Base-by-base conservation (phyloP, 768 basidiomycete species). In the Pholiota microspora region DNA sequence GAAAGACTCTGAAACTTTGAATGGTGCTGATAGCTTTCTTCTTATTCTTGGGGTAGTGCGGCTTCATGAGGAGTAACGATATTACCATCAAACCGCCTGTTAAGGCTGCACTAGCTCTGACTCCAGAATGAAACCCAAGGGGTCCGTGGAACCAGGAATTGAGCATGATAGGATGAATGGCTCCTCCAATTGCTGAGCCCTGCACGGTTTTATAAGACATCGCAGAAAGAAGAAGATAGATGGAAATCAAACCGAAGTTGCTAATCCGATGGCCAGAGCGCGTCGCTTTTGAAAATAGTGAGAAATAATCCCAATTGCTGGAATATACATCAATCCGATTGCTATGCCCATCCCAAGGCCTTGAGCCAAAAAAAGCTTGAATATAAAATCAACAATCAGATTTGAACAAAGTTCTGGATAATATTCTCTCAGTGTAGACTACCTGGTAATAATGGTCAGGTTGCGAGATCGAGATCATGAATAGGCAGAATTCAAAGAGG, bases 161-260 rank as follows among this genome's bases (percentile, higher is more conserved):
- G 18, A 89, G 70, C 72, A 86, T 77, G 59, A 86, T 83, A 2
- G 84, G 82, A 54, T 85, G 83, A 7, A 87, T 61, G 21, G 81
- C 73, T 9, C 82, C 84, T 2, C 86, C 86, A 12, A 84, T 63
- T 15, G 79, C 82, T n/a, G 83, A 75, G 5, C 77, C 75, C 74
- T 77, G 55, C n/a, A n/a, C n/a, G n/a, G n/a, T n/a, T 6, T 29
- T 6, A 2, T 52, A 6, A 2, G 28, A 16, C 24, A 12, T 29
- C 51, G 31, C 4, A 42, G 10, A 38, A 4, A 21, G 6, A 36
- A 47, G 45, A 35, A 18, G 12, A 9, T 15, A n/a, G 16, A 16
- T 16, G n/a, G 3, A 47, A 10, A 15, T 53, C 54, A 54, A 51
- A 70, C 74, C 13, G 73, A 65, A 16, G 70, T 67, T 18, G 67